These are phyloP conservation scores for Arthrobotrys entomopaga DNA, from an alignment of 2,329 filamentous ascomycete genomes.

Conservation along the genomic window DNA sequence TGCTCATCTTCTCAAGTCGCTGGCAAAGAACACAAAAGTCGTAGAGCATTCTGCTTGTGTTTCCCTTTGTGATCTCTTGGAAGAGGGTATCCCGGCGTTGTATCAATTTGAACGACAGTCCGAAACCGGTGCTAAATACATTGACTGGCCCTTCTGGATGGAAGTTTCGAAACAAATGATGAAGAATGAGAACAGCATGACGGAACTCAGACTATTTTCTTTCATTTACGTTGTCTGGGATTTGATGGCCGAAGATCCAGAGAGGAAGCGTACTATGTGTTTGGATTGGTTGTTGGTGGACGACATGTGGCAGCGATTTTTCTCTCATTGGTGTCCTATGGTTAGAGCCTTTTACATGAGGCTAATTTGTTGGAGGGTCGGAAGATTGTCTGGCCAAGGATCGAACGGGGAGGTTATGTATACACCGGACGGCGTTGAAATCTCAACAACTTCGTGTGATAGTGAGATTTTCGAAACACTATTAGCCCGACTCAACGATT, in stretches of 20 bases:
- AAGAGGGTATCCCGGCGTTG: conserved; percentile 78
- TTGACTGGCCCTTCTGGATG: conserved; percentile 88
- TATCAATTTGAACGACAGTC: conserved; percentile 62
- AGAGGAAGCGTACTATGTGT: conserved; percentile 76
- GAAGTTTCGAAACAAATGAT: conserved; percentile 81
- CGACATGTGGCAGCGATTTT: conserved; percentile 79
- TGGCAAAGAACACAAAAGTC: conserved; percentile 78
- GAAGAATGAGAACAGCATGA: conserved; percentile 86
- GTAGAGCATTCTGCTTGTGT: conserved; percentile 87
- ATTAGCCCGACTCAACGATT: conserved; percentile 34
- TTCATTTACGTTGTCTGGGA: conserved; percentile 85
- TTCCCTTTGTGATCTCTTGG: conserved; percentile 88
- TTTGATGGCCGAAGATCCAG: conserved; percentile 72
- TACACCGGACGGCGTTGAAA: conserved; percentile 39
- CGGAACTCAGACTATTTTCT: conserved; percentile 83
- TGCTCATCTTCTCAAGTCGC: conserved; percentile 76
- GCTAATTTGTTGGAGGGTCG: conserved; percentile 87
- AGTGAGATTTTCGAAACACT: conserved; percentile 67
- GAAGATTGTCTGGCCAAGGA: conserved; percentile 67
- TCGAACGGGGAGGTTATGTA: conserved; percentile 29
- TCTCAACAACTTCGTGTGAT: conserved; percentile 69
- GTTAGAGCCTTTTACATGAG: conserved; percentile 93
- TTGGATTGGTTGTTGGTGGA: conserved; percentile 79
- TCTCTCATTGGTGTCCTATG: conserved; percentile 97
- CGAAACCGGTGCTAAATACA: conserved; percentile 62